Evolutionary conservation across 345 rosid species (phyloP).

Genomic region (Salix viminalis): DNA sequence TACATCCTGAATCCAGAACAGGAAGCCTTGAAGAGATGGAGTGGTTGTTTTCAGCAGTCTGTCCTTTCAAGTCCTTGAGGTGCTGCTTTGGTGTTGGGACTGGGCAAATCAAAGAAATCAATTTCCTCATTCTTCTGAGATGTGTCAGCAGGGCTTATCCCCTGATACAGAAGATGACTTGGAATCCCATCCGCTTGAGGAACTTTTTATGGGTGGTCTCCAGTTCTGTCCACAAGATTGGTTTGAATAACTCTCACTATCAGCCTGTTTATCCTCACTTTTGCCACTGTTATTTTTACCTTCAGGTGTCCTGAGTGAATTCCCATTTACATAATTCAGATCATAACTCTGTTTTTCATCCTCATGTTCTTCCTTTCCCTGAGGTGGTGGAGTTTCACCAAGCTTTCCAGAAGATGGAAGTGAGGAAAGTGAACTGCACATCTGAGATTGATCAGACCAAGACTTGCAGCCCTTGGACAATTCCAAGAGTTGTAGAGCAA

Average conservation of each 20-base stretch:
- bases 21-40: conserved; percentile 43
- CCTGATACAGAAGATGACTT: conserved; percentile 33
- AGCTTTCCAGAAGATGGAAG: conserved; percentile 34
- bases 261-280: conserved; percentile 30
- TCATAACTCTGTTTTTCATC: conserved; percentile 32
- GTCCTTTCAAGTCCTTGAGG: conserved; percentile 41
- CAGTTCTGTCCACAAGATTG: conserved; percentile 44
- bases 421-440: conserved; percentile 27
- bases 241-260: conserved; percentile 36
- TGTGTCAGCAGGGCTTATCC: conserved; percentile 40
- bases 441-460: conserved; percentile 34
- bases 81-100: conserved; percentile 47
- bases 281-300: conserved; percentile 16
- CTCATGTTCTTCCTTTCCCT: conserved; percentile 25
- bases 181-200: conserved; percentile 33
- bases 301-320: conserved; percentile 17
- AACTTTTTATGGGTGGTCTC: conserved; percentile 25
- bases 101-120: conserved; percentile 46
- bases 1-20: conserved; percentile 59
- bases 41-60: conserved; percentile 43
- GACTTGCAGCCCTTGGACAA: conserved; percentile 27
- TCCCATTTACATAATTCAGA: conserved; percentile 17
- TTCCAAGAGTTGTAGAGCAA: conserved; percentile 26
- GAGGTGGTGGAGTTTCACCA: conserved; percentile 21
- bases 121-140: conserved; percentile 40